Conservation (phyloP, 2,329 filamentous ascomycete species). For the Fusarium sp. region DNA sequence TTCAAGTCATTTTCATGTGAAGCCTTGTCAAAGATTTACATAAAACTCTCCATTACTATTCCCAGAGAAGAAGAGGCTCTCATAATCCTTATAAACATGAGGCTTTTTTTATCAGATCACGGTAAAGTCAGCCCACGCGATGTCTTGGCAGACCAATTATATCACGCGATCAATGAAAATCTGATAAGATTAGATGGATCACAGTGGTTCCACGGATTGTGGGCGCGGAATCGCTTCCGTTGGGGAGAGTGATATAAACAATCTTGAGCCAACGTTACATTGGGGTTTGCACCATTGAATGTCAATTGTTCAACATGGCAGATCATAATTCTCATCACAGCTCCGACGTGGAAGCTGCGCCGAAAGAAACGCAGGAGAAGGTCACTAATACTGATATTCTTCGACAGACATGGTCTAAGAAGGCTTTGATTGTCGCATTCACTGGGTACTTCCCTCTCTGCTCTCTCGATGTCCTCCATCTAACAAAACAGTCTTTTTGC, state of each 20-base stretch:
- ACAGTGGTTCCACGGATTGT: slow-evolving; percentile 15
- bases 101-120: slow-evolving; percentile 9
- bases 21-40: background rate
- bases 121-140: background rate
- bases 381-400: slow-evolving; percentile 39
- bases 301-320: slow-evolving; percentile 10
- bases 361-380: slow-evolving; percentile 1
- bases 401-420: slow-evolving; percentile 42
- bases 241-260: background rate
- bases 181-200: slow-evolving; percentile 47
- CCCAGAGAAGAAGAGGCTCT: background rate
- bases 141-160: slow-evolving; percentile 2
- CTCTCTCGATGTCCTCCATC: fast-evolving
- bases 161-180: slow-evolving; percentile 3
- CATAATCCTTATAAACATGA: background rate
- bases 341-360: slow-evolving; percentile 31
- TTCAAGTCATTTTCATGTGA: background rate
- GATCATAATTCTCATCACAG: slow-evolving; percentile 22
- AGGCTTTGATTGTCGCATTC: slow-evolving; percentile 43
- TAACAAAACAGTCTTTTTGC: slow-evolving; percentile 43
- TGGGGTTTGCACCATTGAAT: background rate
- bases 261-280: background rate
- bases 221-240: slow-evolving; percentile 32
- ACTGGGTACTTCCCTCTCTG: slow-evolving; percentile 18
- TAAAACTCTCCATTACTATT: background rate